These are phyloP conservation scores for Arachnomyces sp. DNA, from an alignment of 2,329 filamentous ascomycete species.

Conservation along the genomic window DNA sequence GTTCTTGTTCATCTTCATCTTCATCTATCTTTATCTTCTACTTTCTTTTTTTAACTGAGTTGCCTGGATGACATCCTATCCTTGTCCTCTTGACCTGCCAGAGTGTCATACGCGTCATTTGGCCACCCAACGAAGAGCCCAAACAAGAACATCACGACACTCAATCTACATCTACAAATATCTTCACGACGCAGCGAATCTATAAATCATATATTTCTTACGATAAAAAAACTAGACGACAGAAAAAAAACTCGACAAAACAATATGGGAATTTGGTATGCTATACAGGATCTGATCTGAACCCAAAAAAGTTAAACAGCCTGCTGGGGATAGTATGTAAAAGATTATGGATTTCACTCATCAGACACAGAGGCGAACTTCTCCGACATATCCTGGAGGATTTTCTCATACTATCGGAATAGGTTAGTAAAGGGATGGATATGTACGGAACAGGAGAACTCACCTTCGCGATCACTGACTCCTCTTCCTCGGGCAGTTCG, in stretches of 20 bases:
- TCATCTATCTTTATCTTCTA: too few species aligned
- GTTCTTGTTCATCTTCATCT: too few species aligned
- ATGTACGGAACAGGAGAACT: constrained; percentile 18
- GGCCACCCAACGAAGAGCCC: too few species aligned
- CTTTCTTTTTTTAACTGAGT: too few species aligned
- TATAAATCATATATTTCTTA: too few species aligned
- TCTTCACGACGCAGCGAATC: constrained; percentile 1
- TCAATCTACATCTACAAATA: too few species aligned
- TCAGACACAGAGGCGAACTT: constrained; percentile 95
- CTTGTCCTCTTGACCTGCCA: too few species aligned
- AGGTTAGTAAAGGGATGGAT: constrained; percentile 31
- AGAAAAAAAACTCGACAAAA: constrained; percentile 24
- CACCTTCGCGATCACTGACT: constrained; percentile 76
- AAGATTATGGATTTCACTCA: constrained; percentile 54
- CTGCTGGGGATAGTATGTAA: not conserved
- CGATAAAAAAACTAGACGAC: constrained; percentile 7
- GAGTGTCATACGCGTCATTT: too few species aligned
- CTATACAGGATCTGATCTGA: constrained; percentile 20
- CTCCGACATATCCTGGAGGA: constrained; percentile 87
- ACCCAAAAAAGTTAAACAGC: constrained; percentile 11
- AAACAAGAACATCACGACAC: too few species aligned
- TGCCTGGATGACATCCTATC: too few species aligned
- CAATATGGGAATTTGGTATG: constrained; percentile 28
- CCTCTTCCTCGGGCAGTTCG: constrained; percentile 80
- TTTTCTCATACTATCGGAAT: constrained; percentile 68